These are phyloP conservation scores for Tuber microsphaerosporum DNA, from an alignment of 495 filamentous ascomycete genomes.

Conservation along the genomic window DNA sequence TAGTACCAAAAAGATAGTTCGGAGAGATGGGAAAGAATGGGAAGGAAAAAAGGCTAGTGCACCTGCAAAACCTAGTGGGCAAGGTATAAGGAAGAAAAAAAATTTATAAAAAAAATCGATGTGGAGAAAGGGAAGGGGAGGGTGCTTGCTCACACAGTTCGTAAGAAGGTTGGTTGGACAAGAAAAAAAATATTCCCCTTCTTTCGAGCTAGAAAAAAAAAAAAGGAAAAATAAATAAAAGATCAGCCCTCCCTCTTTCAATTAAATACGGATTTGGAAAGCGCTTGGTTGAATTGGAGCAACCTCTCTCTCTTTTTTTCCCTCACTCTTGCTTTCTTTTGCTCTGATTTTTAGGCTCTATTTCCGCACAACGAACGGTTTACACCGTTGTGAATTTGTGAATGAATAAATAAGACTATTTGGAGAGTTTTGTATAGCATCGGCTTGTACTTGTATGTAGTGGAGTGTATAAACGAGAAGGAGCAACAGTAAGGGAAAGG, in stretches of 20 bases:
- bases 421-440: background rate
- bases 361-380: background rate
- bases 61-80: background rate
- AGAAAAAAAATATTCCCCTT: background rate
- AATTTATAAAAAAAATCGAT: slow-evolving; percentile 14
- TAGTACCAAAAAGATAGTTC: slow-evolving; percentile 22
- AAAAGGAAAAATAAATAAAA: slow-evolving; percentile 18
- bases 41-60: slow-evolving; percentile 8
- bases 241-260: slow-evolving; percentile 23
- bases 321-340: slow-evolving; percentile 22
- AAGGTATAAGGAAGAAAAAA: slow-evolving; percentile 24
- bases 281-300: slow-evolving; percentile 35
- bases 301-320: slow-evolving; percentile 27
- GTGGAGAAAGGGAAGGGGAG: slow-evolving; percentile 2
- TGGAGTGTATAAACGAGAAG: slow-evolving; percentile 14
- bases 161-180: background rate
- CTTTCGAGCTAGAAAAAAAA: slow-evolving; percentile 20
- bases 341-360: background rate
- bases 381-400: slow-evolving; percentile 1
- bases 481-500: slow-evolving; percentile 10
- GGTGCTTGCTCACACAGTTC: background rate
- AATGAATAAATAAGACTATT: slow-evolving; percentile 4
- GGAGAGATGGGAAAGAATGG: slow-evolving; percentile 12
- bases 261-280: slow-evolving; percentile 17
- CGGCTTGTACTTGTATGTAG: slow-evolving; percentile 1